Percentiles rank a stretch among this genome's conserved stretches.
Conservation (phyloP, 2,329 filamentous ascomycete genomes). For the Thelonectria olida region DNA sequence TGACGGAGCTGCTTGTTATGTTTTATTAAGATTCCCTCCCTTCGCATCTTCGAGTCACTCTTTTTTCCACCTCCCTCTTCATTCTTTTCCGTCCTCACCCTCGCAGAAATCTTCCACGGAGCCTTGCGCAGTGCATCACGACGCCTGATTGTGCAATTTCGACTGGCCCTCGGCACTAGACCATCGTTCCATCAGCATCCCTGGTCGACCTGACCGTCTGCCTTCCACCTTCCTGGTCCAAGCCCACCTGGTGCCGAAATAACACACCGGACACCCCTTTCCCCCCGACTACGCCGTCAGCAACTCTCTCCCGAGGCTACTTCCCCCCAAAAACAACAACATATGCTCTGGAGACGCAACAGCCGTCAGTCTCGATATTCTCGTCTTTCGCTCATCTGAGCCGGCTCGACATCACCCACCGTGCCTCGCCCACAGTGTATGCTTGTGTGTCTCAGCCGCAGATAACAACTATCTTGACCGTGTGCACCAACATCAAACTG, state of each 20-base stretch:
- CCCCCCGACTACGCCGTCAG: conserved; percentile 28
- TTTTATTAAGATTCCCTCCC: conserved; percentile 16
- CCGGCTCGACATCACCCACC: conserved; percentile 19
- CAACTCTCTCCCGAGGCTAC: conserved; percentile 9
- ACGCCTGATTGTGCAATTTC: conserved; percentile 19
- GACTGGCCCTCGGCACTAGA: conserved; percentile 15
- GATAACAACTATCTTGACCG: conserved; percentile 5
- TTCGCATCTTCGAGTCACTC: background rate
- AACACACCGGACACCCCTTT: conserved; percentile 42
- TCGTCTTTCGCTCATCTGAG: conserved; percentile 11
- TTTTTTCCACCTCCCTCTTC: background rate
- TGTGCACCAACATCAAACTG: conserved; percentile 10
- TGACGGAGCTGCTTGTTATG: conserved; percentile 19
- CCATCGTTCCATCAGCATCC: conserved; percentile 29
- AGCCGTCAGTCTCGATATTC: conserved; percentile 3
- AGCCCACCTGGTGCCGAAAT: conserved; percentile 35
- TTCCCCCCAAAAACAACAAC: conserved; percentile 7
- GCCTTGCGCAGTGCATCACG: background rate
- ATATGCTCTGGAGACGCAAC: conserved; percentile 2
- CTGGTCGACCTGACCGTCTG: conserved; percentile 23
- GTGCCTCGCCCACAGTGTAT: conserved; percentile 1
- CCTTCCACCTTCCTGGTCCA: conserved; percentile 30
- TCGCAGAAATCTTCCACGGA: background rate
- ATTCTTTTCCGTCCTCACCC: background rate
- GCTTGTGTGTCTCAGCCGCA: conserved; percentile 4